Percentiles rank a stretch among this genome's conserved stretches.
phyloP scores from a whole-genome alignment of 2,329 filamentous ascomycete genomes.

The Trichoderma lentiforme region DNA sequence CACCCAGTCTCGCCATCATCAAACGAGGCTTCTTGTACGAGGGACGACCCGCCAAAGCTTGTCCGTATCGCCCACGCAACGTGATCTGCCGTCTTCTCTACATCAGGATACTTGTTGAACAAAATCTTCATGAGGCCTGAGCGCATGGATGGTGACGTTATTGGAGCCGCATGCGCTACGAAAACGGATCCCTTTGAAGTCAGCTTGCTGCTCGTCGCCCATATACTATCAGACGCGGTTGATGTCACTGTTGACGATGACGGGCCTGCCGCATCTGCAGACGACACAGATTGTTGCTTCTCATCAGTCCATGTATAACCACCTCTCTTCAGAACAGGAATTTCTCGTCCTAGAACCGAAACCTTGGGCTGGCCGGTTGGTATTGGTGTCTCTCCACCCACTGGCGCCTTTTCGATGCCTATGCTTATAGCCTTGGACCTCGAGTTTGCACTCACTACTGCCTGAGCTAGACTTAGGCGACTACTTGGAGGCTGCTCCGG shows the following conservation, averaged over 20 bases:
- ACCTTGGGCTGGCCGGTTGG: constrained; percentile 73
- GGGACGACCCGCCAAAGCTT: constrained; percentile 36
- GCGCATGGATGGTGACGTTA: constrained; percentile 41
- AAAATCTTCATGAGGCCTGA: constrained; percentile 45
- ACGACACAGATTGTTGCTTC: not conserved
- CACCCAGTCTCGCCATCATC: constrained; percentile 62
- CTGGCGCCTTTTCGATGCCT: constrained; percentile 63
- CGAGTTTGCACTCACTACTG: constrained; percentile 78
- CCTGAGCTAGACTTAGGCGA: constrained; percentile 76
- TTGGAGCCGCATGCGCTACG: constrained; percentile 47
- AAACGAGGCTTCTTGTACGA: constrained; percentile 49
- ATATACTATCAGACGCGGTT: constrained; percentile 29
- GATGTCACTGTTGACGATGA: constrained; percentile 21
- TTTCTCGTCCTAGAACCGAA: constrained; percentile 67
- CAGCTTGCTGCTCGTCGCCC: constrained; percentile 51
- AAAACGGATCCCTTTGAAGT: constrained; percentile 55
- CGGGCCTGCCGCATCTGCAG: not conserved
- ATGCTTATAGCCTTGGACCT: constrained; percentile 71
- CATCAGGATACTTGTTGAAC: constrained; percentile 45
- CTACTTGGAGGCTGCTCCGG: constrained; percentile 83
- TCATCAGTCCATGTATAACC: constrained; percentile 55
- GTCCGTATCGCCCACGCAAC: constrained; percentile 52
- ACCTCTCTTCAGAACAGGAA: constrained; percentile 72
- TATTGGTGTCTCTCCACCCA: constrained; percentile 68
- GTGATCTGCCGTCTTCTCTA: constrained; percentile 52